phyloP scores from a whole-genome alignment of 202 grass and related monocot species.

The Digitaria exilis region DNA sequence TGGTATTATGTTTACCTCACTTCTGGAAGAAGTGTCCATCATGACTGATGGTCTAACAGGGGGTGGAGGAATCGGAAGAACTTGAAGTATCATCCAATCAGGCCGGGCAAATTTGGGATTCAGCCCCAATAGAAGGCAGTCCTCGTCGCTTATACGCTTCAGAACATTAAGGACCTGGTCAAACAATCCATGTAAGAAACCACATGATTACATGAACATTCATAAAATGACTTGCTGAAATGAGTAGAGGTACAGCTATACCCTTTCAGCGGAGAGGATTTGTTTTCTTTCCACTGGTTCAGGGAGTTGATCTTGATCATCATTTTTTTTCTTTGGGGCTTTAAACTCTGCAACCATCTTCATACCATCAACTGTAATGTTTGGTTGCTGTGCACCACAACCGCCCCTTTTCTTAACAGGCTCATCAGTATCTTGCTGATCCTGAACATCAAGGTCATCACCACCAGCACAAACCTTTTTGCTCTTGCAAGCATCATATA shows the following conservation, averaged over 20 bases:
- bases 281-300: constrained; percentile 92
- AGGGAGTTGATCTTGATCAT: constrained; percentile 94
- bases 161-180: constrained; percentile 92
- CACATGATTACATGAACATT: constrained; percentile 37
- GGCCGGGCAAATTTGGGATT: constrained; percentile 94
- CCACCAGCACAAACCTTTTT: constrained; percentile 86
- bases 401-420: constrained; percentile 85
- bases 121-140: constrained; percentile 84
- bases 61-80: constrained; percentile 92
- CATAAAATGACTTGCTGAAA: not conserved
- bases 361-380: constrained; percentile 98
- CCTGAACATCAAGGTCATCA: constrained; percentile 86
- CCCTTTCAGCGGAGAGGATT: constrained; percentile 92
- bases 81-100: constrained; percentile 99
- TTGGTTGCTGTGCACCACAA: constrained; percentile 96
- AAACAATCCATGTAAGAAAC: constrained; percentile 21
- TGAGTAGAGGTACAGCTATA: constrained; percentile 32
- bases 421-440: constrained; percentile 76
- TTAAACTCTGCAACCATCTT: constrained; percentile 99
- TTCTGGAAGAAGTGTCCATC: constrained; percentile 99
- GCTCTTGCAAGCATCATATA: constrained; percentile 98
- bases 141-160: constrained; percentile 95
- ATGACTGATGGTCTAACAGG: constrained; percentile 99
- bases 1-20: constrained; percentile 62
- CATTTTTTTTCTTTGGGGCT: constrained; percentile 84